Evolutionary conservation across 2,329 filamentous ascomycete genomes (phyloP), one percentile per base, ranked within the genome.

Genomic region (Paracoccidioides lutzii): DNA sequence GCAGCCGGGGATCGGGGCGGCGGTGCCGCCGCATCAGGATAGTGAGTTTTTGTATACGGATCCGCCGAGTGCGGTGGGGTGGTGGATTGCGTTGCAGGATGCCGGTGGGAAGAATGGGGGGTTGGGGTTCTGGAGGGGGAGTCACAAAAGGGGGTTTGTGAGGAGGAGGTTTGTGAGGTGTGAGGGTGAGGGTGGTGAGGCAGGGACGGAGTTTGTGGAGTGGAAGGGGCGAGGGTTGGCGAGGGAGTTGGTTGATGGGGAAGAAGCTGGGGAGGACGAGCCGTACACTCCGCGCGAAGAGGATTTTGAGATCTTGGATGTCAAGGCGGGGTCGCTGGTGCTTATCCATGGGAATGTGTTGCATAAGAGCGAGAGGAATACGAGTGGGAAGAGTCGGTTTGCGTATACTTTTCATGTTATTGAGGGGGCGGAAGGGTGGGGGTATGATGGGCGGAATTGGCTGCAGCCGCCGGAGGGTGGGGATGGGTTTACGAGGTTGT

Each of bases 381-480:
- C 81, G 55, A 95, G 90, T 68, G 73, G 79, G 60, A 91, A 88
- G 76, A 90, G 90, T 28, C 79, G 91, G 61, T 94, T 93, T 67
- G 95, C 96, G 54, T 98, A 97, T 72, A 97, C 93, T 0, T 98
- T 97, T 69, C 93, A 98, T 75, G 81, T 95, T 57, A 97, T 97
- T 65, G 93, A 97, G 73, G 87, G 86, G 0, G 80, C 85, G 22
- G 76, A 83, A 45, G 76, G 71, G 10, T 73, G 70, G 69, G 63
- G 74, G 55, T 98, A 97, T 70, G 93, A 97, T 71, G 79, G 80
- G 72, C 78, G 79, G 71, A 98, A 98, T 72, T 97, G 93, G 93
- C 72, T 98, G 69, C 91, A 96, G 74, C 89, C 90, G 57, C 85
- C 89, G 0, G 75, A 77, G 43, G 80, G 79, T 55, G 90, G 88